Evolutionary conservation across 192 early-diverging fungal genomes (phyloP).

Genomic region (Oehlia diaphana): DNA sequence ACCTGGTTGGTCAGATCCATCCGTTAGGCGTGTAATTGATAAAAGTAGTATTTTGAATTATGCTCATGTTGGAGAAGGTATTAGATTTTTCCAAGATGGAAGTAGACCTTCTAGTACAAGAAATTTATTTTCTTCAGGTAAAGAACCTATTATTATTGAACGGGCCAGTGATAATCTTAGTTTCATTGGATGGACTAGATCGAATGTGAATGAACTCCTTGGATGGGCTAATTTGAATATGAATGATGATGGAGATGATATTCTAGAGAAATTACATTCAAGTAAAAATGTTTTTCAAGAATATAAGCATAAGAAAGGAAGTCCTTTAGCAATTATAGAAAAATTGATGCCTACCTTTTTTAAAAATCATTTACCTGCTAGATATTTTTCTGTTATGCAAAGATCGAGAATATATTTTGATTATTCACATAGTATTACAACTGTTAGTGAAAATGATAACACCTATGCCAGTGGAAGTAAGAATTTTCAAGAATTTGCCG

Average conservation of each 20-base stretch:
- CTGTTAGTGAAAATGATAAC: neutral
- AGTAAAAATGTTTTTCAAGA: neutral
- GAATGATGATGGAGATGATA: too few species aligned
- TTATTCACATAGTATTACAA: neutral
- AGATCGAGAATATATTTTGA: neutral
- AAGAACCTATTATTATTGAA: neutral
- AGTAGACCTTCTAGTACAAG: neutral
- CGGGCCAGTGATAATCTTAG: neutral
- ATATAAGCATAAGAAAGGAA: neutral
- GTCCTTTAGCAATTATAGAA: neutral
- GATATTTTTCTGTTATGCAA: constrained; percentile 12
- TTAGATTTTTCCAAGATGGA: constrained; percentile 15
- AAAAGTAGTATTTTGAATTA: constrained; percentile 7
- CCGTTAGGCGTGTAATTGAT: constrained; percentile 5
- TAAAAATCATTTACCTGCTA: constrained; percentile 12
- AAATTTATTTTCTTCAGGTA: constrained; percentile 4
- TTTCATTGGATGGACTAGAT: neutral
- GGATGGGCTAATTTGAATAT: too few species aligned
- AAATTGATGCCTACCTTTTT: neutral
- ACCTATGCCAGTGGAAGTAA: neutral
- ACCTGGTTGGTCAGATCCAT: constrained; percentile 36
- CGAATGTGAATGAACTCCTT: too few species aligned
- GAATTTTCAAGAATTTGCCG: too few species aligned
- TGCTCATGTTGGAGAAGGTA: constrained; percentile 12
- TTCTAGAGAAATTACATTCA: too few species aligned